Evolutionary conservation across 2,329 filamentous ascomycete genomes (phyloP).

Genomic region (Fusarium hainanense): DNA sequence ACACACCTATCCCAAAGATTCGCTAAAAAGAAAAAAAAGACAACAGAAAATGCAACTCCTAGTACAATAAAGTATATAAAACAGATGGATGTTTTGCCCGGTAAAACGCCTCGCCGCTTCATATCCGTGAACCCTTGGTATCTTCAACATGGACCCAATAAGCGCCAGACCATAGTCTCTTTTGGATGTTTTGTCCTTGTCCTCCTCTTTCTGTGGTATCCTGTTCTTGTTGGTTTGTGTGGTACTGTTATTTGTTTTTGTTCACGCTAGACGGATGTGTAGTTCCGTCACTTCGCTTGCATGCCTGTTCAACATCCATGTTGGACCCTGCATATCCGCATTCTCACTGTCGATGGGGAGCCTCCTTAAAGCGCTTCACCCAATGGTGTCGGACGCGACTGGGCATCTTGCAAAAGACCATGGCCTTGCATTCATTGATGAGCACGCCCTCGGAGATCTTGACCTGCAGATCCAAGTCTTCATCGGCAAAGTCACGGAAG

Average conservation of each 20-base stretch:
- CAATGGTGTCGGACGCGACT: conserved; percentile 64
- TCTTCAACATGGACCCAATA: conserved; percentile 41
- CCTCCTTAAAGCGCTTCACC: conserved; percentile 64
- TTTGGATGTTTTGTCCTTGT: conserved; percentile 1
- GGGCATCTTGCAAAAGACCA: conserved; percentile 72
- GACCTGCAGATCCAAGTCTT: conserved; percentile 68
- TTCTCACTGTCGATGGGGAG: conserved; percentile 20
- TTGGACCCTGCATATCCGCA: background rate
- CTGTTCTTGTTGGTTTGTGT: conserved; percentile 13
- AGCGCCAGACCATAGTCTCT: conserved; percentile 40
- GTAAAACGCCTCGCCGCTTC: conserved; percentile 38
- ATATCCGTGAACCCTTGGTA: conserved; percentile 41
- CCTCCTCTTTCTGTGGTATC: conserved; percentile 3
- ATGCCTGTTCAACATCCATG: background rate
- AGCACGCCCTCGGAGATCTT: conserved; percentile 69
- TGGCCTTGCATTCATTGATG: conserved; percentile 68
- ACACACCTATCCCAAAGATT: conserved; percentile 8
- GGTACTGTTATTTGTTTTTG: conserved; percentile 6
- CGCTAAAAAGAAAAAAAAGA: conserved; percentile 20
- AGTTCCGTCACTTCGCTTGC: background rate
- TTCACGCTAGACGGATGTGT: background rate
- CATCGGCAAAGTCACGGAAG: conserved; percentile 67
- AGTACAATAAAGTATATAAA: conserved; percentile 1
- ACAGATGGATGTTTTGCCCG: conserved; percentile 28
- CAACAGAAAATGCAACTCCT: conserved; percentile 22